Base-by-base conservation (phyloP, 2,329 filamentous ascomycete species). In the Apiospora arundinis region DNA sequence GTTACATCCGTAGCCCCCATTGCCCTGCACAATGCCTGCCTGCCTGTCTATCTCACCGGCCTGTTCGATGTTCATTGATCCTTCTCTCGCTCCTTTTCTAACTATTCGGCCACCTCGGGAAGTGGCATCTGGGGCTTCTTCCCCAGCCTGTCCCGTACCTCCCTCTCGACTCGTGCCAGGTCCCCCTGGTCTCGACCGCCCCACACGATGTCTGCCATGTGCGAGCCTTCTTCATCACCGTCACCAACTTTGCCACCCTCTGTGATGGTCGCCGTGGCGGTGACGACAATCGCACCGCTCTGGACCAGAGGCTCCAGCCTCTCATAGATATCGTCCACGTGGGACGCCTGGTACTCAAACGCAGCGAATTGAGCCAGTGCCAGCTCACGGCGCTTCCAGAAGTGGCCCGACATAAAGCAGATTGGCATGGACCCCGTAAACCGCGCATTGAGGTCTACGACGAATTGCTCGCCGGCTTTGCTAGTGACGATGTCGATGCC, bases 401-500 rank as follows among this genome's bases (percentile, higher is more conserved):
- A 76, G 37, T 76, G 75, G 7, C 72, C 71, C 2, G 74, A 72
- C 74, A 76, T 74, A 71, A 76, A 67, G 69, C 75, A 76, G 40
- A 76, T 75, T 1, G 75, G 74, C 75, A 76, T 76, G 8, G 75
- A 76, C 60, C 75, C 75, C 18, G 75, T 76, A 63, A 76, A 75
- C 4, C 75, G 73, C 8, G 75, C 75, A 28, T 76, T 76, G n/a
- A 76, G 71, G 63, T 76, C 75, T 11, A 76, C 75, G 8, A 76
- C 75, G 71, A 72, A 76, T 63, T 76, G 75, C 68, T 60, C 32
- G 32, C 48, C 70, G 2, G 70, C 70, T 56, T 48, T 70, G 65
- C 75, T 73, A 14, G 73, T 72, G 66, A 76, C 75, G 32, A 76
- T 75, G 69, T 76, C 75, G 32, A 76, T 69, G 4, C 75, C 75